These are phyloP conservation scores for Kregervanrija pseudodelftensis DNA, from an alignment of 805 yeast genomes.

Conservation along the genomic window DNA sequence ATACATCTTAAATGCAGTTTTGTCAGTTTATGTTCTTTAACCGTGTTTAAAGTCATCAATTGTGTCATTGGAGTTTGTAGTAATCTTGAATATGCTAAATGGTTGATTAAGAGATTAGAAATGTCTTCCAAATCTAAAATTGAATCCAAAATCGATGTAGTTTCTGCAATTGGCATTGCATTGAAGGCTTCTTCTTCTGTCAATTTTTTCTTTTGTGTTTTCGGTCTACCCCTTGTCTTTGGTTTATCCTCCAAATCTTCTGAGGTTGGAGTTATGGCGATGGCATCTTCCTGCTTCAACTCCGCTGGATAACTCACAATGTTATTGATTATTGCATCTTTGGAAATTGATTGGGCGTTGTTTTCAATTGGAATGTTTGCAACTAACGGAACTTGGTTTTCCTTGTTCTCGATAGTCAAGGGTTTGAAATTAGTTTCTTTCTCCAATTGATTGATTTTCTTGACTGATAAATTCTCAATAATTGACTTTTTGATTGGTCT, in stretches of 20 bases:
- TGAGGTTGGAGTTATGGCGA: not conserved
- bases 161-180: conserved; percentile 18
- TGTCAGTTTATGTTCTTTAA: conserved; percentile 40
- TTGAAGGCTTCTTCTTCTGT: conserved; percentile 11
- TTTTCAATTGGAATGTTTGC: too few relatives aligned
- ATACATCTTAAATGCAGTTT: conserved; percentile 39
- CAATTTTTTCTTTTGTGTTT: conserved; percentile 1
- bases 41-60: conserved; percentile 51
- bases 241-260: conserved; percentile 8
- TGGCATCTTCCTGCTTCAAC: not conserved
- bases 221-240: conserved; percentile 9
- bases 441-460: too few relatives aligned
- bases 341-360: too few relatives aligned
- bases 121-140: conserved; percentile 43
- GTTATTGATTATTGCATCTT: not conserved
- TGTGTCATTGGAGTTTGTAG: conserved; percentile 81
- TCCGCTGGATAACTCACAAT: too few relatives aligned
- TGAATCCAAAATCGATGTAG: conserved; percentile 23
- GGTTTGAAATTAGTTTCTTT: too few relatives aligned
- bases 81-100: conserved; percentile 82
- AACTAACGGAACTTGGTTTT: too few relatives aligned
- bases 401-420: too few relatives aligned
- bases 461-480: too few relatives aligned
- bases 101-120: conserved; percentile 65
- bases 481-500: too few relatives aligned